Conservation (phyloP, 179 eudicot species). For the Camellia oleifera region DNA sequence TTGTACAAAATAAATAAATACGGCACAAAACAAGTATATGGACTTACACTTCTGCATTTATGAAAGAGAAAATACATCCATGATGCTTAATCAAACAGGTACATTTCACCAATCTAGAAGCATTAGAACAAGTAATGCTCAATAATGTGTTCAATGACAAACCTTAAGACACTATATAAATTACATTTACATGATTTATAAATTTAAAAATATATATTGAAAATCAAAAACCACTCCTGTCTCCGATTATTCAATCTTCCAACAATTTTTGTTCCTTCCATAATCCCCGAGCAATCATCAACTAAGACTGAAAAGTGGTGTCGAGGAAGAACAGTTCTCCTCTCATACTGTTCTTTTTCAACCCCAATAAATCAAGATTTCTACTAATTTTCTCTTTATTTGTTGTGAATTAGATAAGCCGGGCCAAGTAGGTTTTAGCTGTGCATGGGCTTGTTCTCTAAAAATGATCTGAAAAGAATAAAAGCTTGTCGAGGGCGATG, state of each 20-base stretch:
- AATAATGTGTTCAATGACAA: neutral
- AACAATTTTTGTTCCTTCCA: neutral
- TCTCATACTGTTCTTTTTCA: constrained; percentile 5
- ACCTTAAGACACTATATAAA: neutral
- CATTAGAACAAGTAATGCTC: neutral
- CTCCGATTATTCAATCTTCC: neutral
- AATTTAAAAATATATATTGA: neutral
- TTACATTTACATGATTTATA: neutral
- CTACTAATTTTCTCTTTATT: neutral
- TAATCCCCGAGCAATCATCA: neutral
- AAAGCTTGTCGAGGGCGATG: constrained; percentile 89
- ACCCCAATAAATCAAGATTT: neutral
- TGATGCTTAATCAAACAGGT: neutral
- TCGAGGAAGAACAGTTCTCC: neutral
- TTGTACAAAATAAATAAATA: too few species aligned
- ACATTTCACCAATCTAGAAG: neutral
- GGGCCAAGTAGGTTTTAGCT: constrained; percentile 9
- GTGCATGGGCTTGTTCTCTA: constrained; percentile 67
- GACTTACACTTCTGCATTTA: neutral
- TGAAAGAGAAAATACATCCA: neutral
- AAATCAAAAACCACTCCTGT: neutral
- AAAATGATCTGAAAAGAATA: constrained; percentile 69
- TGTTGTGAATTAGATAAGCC: neutral
- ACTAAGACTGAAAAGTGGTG: neutral
- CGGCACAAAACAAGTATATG: too few species aligned